Evolutionary conservation across 805 yeast genomes (phyloP), one percentile per base, ranked within the genome.

Genomic region (Dipodascus albidus): DNA sequence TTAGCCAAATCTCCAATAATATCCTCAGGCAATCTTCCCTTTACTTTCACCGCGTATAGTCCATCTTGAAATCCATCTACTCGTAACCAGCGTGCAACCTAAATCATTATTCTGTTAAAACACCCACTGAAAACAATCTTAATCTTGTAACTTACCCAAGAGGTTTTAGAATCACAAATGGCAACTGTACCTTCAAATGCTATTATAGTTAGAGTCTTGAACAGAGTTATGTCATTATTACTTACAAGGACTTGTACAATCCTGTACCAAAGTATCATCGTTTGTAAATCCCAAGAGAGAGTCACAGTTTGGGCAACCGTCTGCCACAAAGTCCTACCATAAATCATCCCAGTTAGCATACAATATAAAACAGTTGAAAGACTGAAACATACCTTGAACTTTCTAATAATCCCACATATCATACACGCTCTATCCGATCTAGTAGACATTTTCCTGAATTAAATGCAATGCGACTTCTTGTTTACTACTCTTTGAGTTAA

Each of bases 261-360:
- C 96, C 64, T 83, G 85, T 51, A 86, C 85, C 38, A 87, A 79
- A 19, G 85, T 81, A 52, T 89, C 95, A 62, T 93, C 96, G 62
- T 81, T 84, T 50, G 76, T 78, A 62, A 77, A 81, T 59, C 85
- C 89, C 62, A 91, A 76, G 24, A 91, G 80, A 52, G 90, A 82
- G 63, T 88, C 98, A 71, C 99, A 91, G 74, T 91, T 91, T 14
- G 99, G 98, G 69, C 99, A 91, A 3, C 98, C 98, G 19, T 80
- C 80, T 54, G 82, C 82, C 50, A 85, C 80, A 67, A 93, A 93
- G 62, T 76, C 77, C 77, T 72, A 53, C 3, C 48, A 52, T 48
- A 17, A 23, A 49, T 23, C n/a, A 15, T 15, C 27, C 17, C 20
- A 31, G 14, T 51, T n/a, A 33, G 47, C 22, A 27, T 33, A 27